phyloP scores from a whole-genome alignment of 148 eudicot genomes.

The Dianthus caryophyllus region DNA sequence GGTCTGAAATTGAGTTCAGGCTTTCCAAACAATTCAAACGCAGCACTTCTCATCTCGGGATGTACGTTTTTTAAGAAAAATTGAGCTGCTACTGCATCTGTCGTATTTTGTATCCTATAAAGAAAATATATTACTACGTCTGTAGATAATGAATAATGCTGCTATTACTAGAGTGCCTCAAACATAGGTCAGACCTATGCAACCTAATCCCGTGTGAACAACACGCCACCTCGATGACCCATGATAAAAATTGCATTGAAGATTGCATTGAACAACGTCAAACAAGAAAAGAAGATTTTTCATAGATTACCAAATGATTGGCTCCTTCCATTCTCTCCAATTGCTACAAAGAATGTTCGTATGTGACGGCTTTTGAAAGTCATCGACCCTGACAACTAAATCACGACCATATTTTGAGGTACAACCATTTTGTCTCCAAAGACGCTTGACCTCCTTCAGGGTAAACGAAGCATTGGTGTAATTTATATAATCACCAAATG shows the following conservation, averaged over 20 bases:
- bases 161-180: background rate
- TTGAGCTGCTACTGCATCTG: conserved; percentile 94
- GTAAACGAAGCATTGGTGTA: conserved; percentile 64
- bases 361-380: conserved; percentile 74
- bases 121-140: background rate
- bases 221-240: too few relatives aligned
- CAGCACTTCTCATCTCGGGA: conserved; percentile 60
- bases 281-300: conserved; percentile 2
- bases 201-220: too few relatives aligned
- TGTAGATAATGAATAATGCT: background rate
- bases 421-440: conserved; percentile 75
- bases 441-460: conserved; percentile 76
- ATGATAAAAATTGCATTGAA: too few relatives aligned
- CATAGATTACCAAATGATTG: conserved; percentile 73
- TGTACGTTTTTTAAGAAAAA: conserved; percentile 84
- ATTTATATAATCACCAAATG: conserved; percentile 78
- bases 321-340: conserved; percentile 82
- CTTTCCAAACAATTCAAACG: conserved; percentile 61
- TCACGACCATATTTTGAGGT: conserved; percentile 64
- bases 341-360: conserved; percentile 76
- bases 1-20: conserved; percentile 64
- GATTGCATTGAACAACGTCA: too few relatives aligned
- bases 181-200: too few relatives aligned
- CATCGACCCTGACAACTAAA: conserved; percentile 68
- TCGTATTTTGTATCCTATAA: conserved; percentile 82